A percentile compares a stretch with the other conserved stretches of the same genome.
Evolutionary conservation across 345 rosid species (phyloP).

Genomic region (Isatis tinctoria): DNA sequence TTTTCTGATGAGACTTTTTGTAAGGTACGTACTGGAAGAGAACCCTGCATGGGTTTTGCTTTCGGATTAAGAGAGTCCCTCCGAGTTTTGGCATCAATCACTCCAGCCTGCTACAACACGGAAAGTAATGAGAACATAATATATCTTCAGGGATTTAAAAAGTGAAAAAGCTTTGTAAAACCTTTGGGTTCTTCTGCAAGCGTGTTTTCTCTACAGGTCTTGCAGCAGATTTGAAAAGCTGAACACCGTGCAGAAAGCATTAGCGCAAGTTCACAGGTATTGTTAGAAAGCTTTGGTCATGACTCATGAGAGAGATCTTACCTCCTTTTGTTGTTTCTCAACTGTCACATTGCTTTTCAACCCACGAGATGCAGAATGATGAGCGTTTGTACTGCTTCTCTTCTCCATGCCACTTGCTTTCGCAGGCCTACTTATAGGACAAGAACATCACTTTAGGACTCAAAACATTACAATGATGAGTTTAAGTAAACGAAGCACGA

Average conservation of each 20-base stretch:
- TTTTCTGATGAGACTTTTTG: conserved; percentile 18
- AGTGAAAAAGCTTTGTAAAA: not conserved
- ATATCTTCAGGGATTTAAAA: not conserved
- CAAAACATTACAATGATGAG: not conserved
- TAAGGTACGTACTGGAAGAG: not conserved
- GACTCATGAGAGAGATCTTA: conserved; percentile 11
- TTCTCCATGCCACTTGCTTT: conserved; percentile 24
- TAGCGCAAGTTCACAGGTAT: not conserved
- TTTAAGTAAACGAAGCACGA: conserved; percentile 12
- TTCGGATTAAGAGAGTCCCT: conserved; percentile 16
- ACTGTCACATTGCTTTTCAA: not conserved
- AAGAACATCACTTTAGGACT: not conserved
- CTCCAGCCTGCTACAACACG: conserved; percentile 17
- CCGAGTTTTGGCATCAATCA: conserved; percentile 13
- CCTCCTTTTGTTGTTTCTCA: conserved; percentile 29
- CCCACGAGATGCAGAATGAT: conserved; percentile 11
- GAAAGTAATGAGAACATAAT: conserved; percentile 8
- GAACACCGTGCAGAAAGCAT: not conserved
- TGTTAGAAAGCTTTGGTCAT: not conserved
- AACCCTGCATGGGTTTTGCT: conserved; percentile 14
- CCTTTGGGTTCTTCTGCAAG: conserved; percentile 25
- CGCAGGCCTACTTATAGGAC: conserved; percentile 12
- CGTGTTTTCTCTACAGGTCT: conserved; percentile 26
- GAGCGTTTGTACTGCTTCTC: not conserved
- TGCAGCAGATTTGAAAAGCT: conserved; percentile 22